Base-by-base conservation (phyloP, 495 filamentous ascomycete species). In the Sphaerosporella brunnea region DNA sequence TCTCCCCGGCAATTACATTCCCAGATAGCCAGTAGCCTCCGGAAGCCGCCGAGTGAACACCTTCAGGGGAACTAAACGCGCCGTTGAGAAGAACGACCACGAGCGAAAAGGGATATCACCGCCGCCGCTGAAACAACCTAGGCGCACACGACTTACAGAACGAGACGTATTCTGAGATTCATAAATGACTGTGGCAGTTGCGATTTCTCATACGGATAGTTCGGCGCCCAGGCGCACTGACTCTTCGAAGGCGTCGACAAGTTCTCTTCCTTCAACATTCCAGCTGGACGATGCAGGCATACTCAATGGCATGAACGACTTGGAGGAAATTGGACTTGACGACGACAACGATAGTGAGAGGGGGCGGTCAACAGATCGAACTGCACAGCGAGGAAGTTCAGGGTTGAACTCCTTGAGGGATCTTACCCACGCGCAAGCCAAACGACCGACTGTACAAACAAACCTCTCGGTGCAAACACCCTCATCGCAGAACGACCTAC, bases 251-350 rank as follows among this genome's bases (percentile, higher is more conserved):
- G 80, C 45, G 10, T 39, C 45, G 21, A 37, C 45, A 38, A 25
- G 20, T 13, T 90, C 86, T n/a, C 78, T 86, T 50, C 78, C 77
- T 53, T 92, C 82, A 13, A 82, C 80, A 11, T 75, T 80, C 23
- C 73, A 75, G 37, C 79, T 79, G 35, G 80, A 78, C 53, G 71
- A 77, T 23, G 74, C 76, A 47, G 72, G 69, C 48, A 71, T 73
- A 49, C 69, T 82, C 35, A 71, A 75, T 25, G 80, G 88, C 58
- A 72, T 77, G 34, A 72, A 71, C 42, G 78, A 95, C 56, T 95
- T 96, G 56, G 90, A 97, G 62, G 90, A 96, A 42, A 93, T 95
- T 53, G 82, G 80, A 8, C 73, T 97, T 5, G 74, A 81, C 38
- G 85, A 94, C 56, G 47, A 60, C 11, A 34, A 53, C 26, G 53